A percentile compares a stretch with the other conserved stretches of the same genome.
Evolutionary conservation across 495 filamentous ascomycete genomes (phyloP).

Genomic region (Penicillium cosmopolitanum): DNA sequence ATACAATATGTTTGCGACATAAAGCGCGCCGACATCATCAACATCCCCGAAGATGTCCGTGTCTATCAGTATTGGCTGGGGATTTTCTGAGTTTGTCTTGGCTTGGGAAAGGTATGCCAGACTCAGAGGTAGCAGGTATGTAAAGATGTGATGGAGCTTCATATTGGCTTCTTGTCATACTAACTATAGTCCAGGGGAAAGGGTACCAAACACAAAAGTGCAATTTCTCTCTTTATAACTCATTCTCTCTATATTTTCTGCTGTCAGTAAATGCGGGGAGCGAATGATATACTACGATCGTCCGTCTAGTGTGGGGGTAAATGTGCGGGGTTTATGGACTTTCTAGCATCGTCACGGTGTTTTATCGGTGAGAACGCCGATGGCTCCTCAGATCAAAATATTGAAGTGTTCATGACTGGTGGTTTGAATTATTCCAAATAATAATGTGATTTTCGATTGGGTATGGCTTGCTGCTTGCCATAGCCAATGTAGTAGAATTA

Average conservation of each 20-base stretch:
- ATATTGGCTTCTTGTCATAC: not conserved
- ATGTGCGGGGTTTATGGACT: not conserved
- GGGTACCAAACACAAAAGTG: not conserved
- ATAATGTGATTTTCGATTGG: no score
- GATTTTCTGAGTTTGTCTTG: not conserved
- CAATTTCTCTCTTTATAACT: not conserved
- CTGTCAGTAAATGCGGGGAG: not conserved
- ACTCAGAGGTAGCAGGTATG: not conserved
- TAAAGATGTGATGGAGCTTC: not conserved
- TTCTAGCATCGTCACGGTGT: not conserved
- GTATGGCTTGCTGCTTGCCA: no score
- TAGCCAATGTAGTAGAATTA: no score
- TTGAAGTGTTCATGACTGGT: no score
- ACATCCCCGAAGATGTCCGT: slow-evolving; percentile 11
- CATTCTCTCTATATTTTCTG: not conserved
- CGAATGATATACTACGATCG: not conserved
- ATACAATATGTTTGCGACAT: slow-evolving; percentile 3
- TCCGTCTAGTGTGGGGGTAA: not conserved
- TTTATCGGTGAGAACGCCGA: not conserved
- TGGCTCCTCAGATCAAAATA: no score
- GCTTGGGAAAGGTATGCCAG: slow-evolving; percentile 1
- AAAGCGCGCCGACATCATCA: slow-evolving; percentile 6
- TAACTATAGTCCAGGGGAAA: not conserved
- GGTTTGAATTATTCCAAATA: no score
- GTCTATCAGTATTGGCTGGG: slow-evolving; percentile 4